These are phyloP conservation scores for Olyra latifolia DNA, from an alignment of 176 grass and related monocot genomes.

Conservation along the genomic window DNA sequence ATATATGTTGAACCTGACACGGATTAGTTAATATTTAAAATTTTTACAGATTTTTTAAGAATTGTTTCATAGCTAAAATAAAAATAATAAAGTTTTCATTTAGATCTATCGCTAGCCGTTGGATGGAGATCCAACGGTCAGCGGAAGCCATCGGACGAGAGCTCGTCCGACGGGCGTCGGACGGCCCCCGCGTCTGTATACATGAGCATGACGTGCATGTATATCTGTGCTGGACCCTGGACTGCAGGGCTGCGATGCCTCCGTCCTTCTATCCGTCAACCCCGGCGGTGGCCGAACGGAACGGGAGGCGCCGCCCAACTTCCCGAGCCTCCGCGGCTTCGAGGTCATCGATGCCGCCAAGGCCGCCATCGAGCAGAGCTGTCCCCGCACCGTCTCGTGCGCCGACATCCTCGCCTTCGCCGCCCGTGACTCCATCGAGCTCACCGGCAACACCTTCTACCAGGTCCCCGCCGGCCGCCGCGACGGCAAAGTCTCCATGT, in stretches of 20 bases:
- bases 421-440: constrained; percentile 50
- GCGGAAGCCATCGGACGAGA: too few species aligned
- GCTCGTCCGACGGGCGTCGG: too few species aligned
- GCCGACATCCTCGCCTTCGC: constrained; percentile 71
- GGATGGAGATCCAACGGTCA: too few species aligned
- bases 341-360: constrained; percentile 48
- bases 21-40: too few species aligned
- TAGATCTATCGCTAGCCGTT: too few species aligned
- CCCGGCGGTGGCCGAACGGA: constrained; percentile 30
- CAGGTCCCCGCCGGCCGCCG: constrained; percentile 59
- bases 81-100: too few species aligned
- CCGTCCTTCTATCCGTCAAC: constrained; percentile 45
- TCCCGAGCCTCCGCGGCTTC: constrained; percentile 58
- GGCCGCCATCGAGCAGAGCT: constrained; percentile 41
- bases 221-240: too few species aligned
- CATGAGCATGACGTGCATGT: neutral
- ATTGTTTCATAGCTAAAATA: too few species aligned
- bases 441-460: constrained; percentile 66
- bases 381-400: constrained; percentile 56
- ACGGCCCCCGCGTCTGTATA: too few species aligned
- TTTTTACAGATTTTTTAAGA: too few species aligned
- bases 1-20: too few species aligned
- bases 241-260: constrained; percentile 54
- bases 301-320: neutral
- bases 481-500: constrained; percentile 47